These are phyloP conservation scores for Euphrasia confusa DNA, from an alignment of 257 asterid genomes.

Conservation along the genomic window DNA sequence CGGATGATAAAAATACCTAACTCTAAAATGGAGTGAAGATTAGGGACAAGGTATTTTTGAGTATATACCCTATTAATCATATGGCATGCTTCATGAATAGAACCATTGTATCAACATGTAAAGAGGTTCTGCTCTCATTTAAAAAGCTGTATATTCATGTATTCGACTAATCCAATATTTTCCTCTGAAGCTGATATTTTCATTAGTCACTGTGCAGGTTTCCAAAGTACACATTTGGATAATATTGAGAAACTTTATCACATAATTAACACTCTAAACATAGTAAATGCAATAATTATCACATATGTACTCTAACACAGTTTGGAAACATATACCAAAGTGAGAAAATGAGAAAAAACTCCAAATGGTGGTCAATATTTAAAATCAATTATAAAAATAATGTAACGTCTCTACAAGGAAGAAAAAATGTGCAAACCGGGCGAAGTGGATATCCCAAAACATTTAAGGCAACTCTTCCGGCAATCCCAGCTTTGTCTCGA, in stretches of 20 bases:
- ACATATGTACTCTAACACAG: not conserved
- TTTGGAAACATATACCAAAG: constrained; percentile 1
- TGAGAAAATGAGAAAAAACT: constrained; percentile 6
- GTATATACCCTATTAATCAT: constrained; percentile 2
- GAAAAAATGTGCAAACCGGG: constrained; percentile 49
- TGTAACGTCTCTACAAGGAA: constrained; percentile 13
- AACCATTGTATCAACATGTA: constrained; percentile 7
- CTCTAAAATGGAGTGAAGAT: constrained; percentile 10
- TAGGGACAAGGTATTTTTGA: constrained; percentile 3
- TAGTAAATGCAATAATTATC: constrained; percentile 10
- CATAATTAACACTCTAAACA: not conserved
- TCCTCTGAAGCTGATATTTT: constrained; percentile 5
- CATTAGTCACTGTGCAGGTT: constrained; percentile 16
- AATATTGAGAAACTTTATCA: not conserved
- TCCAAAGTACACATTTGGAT: not conserved
- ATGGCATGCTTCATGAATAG: constrained; percentile 9
- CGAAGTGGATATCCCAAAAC: constrained; percentile 91
- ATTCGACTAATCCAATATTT: constrained; percentile 12
- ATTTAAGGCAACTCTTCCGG: constrained; percentile 82
- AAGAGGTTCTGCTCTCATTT: constrained; percentile 2
- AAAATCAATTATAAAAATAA: constrained; percentile 11
- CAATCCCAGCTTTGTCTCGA: constrained; percentile 80
- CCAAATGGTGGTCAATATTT: constrained; percentile 17
- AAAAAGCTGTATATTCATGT: constrained; percentile 12
- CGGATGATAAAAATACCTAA: constrained; percentile 11